phyloP scores from a whole-genome alignment of 768 basidiomycete species.

The Lactarius evosmus region DNA sequence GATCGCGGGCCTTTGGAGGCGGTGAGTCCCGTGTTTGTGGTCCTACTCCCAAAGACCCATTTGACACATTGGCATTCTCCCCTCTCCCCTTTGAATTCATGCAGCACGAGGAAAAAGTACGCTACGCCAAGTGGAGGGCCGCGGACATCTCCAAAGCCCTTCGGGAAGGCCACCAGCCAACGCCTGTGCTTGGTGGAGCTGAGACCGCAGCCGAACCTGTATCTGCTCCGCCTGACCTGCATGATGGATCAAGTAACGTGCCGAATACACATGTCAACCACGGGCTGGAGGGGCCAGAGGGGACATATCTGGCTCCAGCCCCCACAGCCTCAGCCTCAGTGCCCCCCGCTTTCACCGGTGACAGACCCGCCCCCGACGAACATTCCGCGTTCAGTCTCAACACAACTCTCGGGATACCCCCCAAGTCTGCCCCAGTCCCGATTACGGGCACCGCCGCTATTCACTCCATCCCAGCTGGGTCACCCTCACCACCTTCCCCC shows the following conservation, averaged over 20 bases:
- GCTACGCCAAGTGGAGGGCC: slow-evolving; percentile 97
- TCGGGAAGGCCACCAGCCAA: slow-evolving; percentile 86
- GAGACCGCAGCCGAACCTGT: slow-evolving; percentile 30
- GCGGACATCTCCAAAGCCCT: slow-evolving; percentile 92
- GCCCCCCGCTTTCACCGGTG: background rate
- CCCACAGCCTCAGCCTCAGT: background rate
- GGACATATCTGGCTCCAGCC: background rate
- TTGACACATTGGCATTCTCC: slow-evolving; percentile 6
- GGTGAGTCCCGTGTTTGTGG: slow-evolving; percentile 12
- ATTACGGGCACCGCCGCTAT: background rate
- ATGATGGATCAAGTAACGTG: slow-evolving; percentile 26
- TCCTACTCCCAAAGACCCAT: background rate
- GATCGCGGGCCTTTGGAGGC: slow-evolving; percentile 25
- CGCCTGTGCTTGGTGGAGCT: slow-evolving; percentile 68
- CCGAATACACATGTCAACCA: slow-evolving; percentile 7
- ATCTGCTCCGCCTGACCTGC: slow-evolving; percentile 26
- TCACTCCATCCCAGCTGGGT: background rate
- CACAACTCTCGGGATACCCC: slow-evolving; percentile 4
- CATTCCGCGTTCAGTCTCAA: slow-evolving; percentile 1
- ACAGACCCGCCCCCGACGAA: background rate
- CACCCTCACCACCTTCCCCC: slow-evolving; percentile 11
- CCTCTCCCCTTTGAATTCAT: background rate
- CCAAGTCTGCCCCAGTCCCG: slow-evolving; percentile 17
- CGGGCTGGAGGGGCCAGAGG: background rate
- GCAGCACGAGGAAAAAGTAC: slow-evolving; percentile 83